These are phyloP conservation scores for Knufia petricola DNA, from an alignment of 2,329 filamentous ascomycete genomes.

Conservation along the genomic window DNA sequence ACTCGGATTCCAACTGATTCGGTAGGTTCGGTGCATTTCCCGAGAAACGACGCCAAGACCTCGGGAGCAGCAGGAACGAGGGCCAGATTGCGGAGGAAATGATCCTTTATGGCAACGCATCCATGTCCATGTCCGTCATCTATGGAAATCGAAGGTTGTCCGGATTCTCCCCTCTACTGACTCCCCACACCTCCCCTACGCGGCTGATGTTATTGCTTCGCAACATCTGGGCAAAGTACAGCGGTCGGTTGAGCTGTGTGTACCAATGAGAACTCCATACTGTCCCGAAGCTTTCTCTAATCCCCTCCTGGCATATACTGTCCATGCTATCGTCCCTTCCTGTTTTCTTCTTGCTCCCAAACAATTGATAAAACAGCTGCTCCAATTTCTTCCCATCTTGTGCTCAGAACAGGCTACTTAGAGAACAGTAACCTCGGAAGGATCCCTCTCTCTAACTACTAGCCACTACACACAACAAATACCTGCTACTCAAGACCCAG, in stretches of 20 bases:
- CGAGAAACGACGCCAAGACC: background rate
- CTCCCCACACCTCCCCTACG: background rate
- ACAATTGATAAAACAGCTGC: background rate
- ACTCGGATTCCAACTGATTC: too few relatives aligned
- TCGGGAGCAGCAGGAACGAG: too few relatives aligned
- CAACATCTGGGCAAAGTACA: background rate
- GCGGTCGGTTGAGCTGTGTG: background rate
- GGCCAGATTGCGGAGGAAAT: too few relatives aligned
- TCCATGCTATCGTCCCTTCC: background rate
- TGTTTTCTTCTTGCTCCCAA: background rate
- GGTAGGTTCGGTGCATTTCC: background rate
- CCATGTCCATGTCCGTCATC: background rate
- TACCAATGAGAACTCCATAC: background rate
- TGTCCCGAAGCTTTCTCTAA: background rate
- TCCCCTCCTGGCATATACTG: background rate
- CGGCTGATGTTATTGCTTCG: background rate
- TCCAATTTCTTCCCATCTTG: background rate
- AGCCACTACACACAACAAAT: too few relatives aligned
- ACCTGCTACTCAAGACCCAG: too few relatives aligned
- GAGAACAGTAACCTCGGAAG: background rate
- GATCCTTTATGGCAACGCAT: background rate
- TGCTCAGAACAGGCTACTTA: background rate
- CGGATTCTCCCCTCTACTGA: conserved; percentile 1
- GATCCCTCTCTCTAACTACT: too few relatives aligned
- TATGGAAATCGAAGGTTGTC: background rate